Conservation (phyloP, 176 grass and related monocot species). For the Bolboschoenus planiculmis region DNA sequence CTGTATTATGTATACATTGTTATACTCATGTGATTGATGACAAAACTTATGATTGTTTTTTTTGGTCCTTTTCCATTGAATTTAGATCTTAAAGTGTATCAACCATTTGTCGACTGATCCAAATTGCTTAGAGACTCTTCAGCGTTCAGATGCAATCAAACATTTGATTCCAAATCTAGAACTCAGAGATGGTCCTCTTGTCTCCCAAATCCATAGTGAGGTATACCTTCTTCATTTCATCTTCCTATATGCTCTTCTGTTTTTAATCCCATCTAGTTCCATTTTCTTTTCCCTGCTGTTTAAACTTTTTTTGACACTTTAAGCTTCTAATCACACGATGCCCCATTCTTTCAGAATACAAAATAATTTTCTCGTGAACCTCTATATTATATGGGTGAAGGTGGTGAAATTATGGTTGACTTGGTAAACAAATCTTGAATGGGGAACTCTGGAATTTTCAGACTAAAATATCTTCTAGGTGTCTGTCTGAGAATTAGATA, state of each 20-base stretch:
- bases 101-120: conserved; percentile 97
- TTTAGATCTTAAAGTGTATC: conserved; percentile 92
- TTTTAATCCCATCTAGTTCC: no score
- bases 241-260: no score
- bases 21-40: conserved; percentile 5
- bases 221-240: conserved; percentile 21
- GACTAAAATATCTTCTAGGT: not conserved
- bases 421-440: not conserved
- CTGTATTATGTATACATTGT: not conserved
- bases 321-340: not conserved
- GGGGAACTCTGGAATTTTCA: not conserved
- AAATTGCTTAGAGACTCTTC: conserved; percentile 95
- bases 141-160: conserved; percentile 96
- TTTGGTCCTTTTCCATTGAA: not conserved
- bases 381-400: not conserved
- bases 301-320: not conserved
- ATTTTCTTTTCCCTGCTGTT: not conserved
- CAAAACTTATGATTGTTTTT: not conserved
- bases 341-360: not conserved
- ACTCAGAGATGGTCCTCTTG: conserved; percentile 79
- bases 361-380: not conserved
- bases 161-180: conserved; percentile 97
- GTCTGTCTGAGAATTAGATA: no score
- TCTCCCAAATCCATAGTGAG: conserved; percentile 92
- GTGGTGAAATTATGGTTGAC: no score